Conservation (phyloP, 345 rosid species). For the Eucalyptus dawsonii region DNA sequence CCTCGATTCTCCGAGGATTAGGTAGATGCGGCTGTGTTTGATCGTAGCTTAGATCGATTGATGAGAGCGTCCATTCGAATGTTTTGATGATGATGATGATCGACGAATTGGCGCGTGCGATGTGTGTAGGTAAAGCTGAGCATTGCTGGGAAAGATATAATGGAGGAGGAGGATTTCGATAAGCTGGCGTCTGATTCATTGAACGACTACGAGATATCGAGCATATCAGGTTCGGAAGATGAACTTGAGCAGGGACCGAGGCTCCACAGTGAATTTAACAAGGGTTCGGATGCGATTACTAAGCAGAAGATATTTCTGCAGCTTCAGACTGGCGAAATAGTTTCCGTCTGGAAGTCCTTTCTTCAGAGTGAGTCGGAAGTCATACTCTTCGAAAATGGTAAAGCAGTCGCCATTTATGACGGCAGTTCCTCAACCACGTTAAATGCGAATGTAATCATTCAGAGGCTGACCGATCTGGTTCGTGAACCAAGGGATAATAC, state of each 20-base stretch:
- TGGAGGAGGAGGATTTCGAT: slow-evolving; percentile 84
- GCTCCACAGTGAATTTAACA: slow-evolving; percentile 4
- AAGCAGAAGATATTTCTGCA: slow-evolving; percentile 54
- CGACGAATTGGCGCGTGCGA: background rate
- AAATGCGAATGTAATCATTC: slow-evolving; percentile 37
- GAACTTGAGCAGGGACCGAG: slow-evolving; percentile 36
- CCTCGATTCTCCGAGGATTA: background rate
- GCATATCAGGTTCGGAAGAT: slow-evolving; percentile 97
- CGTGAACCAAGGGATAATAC: slow-evolving; percentile 28
- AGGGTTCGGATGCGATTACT: slow-evolving; percentile 13
- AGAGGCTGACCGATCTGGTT: slow-evolving; percentile 38
- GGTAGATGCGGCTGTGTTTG: background rate
- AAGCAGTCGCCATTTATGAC: background rate
- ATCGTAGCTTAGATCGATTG: background rate
- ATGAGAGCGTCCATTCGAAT: background rate
- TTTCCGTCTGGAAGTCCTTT: slow-evolving; percentile 71
- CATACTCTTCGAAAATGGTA: slow-evolving; percentile 25
- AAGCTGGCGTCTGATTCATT: slow-evolving; percentile 62
- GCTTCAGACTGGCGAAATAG: slow-evolving; percentile 57
- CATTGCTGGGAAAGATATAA: slow-evolving; percentile 60
- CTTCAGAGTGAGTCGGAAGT: slow-evolving; percentile 53
- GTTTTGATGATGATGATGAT: background rate
- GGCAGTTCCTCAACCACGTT: slow-evolving; percentile 1
- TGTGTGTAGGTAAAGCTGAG: slow-evolving; percentile 55
- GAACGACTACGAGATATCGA: slow-evolving; percentile 72